Percentiles rank a stretch among this genome's conserved stretches.
Conservation (phyloP, 768 basidiomycete species). For the Mycena galopus region DNA sequence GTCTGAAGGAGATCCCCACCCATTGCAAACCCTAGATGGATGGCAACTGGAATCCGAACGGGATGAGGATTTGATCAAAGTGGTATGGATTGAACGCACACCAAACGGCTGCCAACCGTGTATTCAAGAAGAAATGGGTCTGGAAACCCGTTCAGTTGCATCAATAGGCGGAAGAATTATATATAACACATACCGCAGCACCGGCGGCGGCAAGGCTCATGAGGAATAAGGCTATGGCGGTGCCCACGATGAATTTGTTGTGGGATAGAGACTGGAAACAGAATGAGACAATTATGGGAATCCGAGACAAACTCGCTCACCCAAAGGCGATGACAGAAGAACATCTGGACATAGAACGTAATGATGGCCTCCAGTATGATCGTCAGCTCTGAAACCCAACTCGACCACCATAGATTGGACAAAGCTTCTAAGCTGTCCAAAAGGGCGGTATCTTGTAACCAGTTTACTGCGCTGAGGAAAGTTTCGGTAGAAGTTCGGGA, state of each 20-base stretch:
- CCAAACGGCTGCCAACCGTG: neutral
- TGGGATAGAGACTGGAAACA: neutral
- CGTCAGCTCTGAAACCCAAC: neutral
- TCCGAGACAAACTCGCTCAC: neutral
- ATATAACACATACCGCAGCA: neutral
- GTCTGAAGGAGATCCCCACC: slow-evolving; percentile 9
- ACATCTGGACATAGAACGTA: neutral
- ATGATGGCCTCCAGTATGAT: neutral
- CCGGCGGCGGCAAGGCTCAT: neutral
- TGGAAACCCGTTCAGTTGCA: neutral
- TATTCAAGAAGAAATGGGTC: neutral
- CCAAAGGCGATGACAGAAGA: slow-evolving; percentile 13
- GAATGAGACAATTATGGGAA: neutral
- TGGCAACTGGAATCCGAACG: neutral
- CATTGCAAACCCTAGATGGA: neutral
- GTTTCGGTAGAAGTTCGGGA: neutral
- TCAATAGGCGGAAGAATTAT: neutral
- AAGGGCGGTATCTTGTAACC: neutral
- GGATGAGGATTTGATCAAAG: neutral
- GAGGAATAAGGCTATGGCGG: neutral
- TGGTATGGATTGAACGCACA: neutral
- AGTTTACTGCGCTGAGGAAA: neutral
- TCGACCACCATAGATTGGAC: neutral
- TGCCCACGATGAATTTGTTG: neutral
- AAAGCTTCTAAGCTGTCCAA: neutral